These are phyloP conservation scores for Cyathus striatus DNA, from an alignment of 768 basidiomycete species.

Conservation along the genomic window DNA sequence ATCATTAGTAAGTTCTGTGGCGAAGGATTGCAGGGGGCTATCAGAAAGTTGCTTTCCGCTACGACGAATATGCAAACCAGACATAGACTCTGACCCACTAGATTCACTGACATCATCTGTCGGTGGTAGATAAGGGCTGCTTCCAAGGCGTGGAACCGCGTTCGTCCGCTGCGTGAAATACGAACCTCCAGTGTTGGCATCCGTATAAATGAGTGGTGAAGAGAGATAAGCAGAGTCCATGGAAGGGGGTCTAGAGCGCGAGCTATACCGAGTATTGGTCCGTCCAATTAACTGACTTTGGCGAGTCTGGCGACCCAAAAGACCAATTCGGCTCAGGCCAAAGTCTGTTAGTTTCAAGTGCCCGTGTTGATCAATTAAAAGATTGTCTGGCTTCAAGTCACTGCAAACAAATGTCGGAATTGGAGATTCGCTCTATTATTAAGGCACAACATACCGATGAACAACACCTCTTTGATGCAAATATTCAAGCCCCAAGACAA, in stretches of 20 bases:
- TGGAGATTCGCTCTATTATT: slow-evolving; percentile 7
- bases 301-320: slow-evolving; percentile 93
- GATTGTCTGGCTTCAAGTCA: slow-evolving; percentile 96
- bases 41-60: slow-evolving; percentile 45
- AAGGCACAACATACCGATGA: slow-evolving; percentile 68
- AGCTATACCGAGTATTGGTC: slow-evolving; percentile 48
- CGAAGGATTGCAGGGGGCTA: slow-evolving; percentile 84
- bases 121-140: slow-evolving; percentile 62
- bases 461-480: slow-evolving; percentile 94
- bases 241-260: slow-evolving; percentile 77
- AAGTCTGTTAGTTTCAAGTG: slow-evolving; percentile 99
- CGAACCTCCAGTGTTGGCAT: slow-evolving; percentile 59
- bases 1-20: slow-evolving; percentile 79
- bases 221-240: slow-evolving; percentile 76
- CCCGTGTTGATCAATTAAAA: slow-evolving; percentile 94
- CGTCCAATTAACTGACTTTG: slow-evolving; percentile 49
- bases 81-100: slow-evolving; percentile 73
- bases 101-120: slow-evolving; percentile 86
- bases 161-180: slow-evolving; percentile 73
- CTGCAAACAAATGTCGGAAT: slow-evolving; percentile 34
- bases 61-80: slow-evolving; percentile 49
- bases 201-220: slow-evolving; percentile 65
- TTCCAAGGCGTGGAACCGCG: slow-evolving; percentile 51
- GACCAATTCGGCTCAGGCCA: slow-evolving; percentile 92
- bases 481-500: slow-evolving; percentile 91